Conservation (phyloP, 164 flowering plant genomes). For the Dillenia suffruticosa region DNA sequence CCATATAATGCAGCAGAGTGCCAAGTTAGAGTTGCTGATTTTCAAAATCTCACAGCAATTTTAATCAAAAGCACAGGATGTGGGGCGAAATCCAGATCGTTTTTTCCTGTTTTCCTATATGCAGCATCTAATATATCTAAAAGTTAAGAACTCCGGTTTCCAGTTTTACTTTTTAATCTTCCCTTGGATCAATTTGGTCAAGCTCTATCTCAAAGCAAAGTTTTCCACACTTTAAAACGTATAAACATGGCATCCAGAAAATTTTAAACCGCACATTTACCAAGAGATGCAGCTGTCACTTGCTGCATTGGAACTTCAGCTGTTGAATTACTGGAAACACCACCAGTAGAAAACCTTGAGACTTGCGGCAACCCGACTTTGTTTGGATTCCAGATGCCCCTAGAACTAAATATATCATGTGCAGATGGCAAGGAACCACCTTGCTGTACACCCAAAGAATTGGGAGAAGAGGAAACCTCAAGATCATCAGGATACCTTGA, state of each 20-base stretch:
- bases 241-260: constrained; percentile 2
- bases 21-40: too few relatives aligned
- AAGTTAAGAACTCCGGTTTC: too few relatives aligned
- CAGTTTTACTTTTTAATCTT: too few relatives aligned
- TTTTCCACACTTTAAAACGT: not conserved
- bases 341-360: constrained; percentile 29
- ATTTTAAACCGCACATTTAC: constrained; percentile 11
- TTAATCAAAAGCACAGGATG: too few relatives aligned
- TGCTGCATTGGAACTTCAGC: constrained; percentile 24
- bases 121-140: too few relatives aligned
- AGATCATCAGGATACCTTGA: constrained; percentile 29
- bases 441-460: constrained; percentile 24
- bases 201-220: too few relatives aligned
- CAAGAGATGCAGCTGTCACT: constrained; percentile 14
- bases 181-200: too few relatives aligned
- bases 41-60: too few relatives aligned
- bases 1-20: too few relatives aligned
- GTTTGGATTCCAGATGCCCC: constrained; percentile 39
- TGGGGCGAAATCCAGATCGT: too few relatives aligned
- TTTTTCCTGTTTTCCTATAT: too few relatives aligned
- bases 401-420: constrained; percentile 25
- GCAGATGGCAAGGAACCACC: constrained; percentile 25
- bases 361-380: constrained; percentile 32
- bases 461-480: constrained; percentile 31
- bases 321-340: constrained; percentile 13